Base-by-base conservation (phyloP, 352 stramenopile species). In the Phytophthora palmivora region DNA sequence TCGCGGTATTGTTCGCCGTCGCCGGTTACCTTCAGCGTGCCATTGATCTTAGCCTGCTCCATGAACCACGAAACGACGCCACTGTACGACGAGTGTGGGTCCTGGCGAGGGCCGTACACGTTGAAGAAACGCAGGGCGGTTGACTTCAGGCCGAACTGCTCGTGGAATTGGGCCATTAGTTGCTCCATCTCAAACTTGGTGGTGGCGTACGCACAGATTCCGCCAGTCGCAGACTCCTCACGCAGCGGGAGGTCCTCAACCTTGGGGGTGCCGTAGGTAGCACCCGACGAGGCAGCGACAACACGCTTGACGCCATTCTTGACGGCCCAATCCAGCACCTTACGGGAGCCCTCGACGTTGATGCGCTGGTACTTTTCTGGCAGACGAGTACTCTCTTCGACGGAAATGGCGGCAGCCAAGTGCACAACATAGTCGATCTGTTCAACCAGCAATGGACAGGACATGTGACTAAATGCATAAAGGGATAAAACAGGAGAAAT, bases 141-240 rank as follows among this genome's bases (percentile, higher is more conserved):
- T 24, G 80, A 90, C 53, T 83, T 79, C 10, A 93, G 78, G 8
- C 82, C 80, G 41, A 78, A 87, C 36, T 88, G 66, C 15, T 62
- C 59, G 67, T 89, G 82, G 65, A 82, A 91, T 36, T 88, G 66
- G 22, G 67, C 57, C 84, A 93, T 91, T 53, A 93, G 43, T 22
- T 82, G 55, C 68, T 93, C 84, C 84, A 93, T 93, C 10, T 90
- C 64, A 68, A 91, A 91, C 68, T 93, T 93, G 53, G 84, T 89
- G 24, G 78, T 90, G 19, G 84, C 84, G 59, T 93, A 93, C 36
- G 84, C 75, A 42, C 78, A 93, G 52, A 93, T 91, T 32, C 84
- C 84, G 38, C 84, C 84, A 18, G 76, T 89, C 18, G 84, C 84
- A 30, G 72, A 77, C 34, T 89, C 80, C 52, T 93, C 84, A 10